Percentiles rank a stretch among this genome's conserved stretches.
Evolutionary conservation across 163 green algal genomes (phyloP).

Genomic region (Volvox carteri): DNA sequence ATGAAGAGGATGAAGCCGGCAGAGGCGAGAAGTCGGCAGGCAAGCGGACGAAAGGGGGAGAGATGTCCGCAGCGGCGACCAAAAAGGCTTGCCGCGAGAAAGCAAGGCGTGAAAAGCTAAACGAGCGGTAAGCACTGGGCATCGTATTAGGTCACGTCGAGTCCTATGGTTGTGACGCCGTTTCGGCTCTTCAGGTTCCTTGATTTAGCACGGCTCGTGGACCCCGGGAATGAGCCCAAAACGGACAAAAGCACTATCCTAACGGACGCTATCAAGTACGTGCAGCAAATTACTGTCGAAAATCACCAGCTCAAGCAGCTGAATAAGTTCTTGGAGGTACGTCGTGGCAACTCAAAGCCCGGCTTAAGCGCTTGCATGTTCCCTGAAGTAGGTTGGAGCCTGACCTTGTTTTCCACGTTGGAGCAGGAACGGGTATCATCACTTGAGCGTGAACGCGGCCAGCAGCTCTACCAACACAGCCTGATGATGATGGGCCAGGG

Average conservation of each 20-base stretch:
- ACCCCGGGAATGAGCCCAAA: conserved; percentile 53
- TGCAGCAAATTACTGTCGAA: conserved; percentile 81
- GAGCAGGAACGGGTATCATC: conserved; percentile 72
- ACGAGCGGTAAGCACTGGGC: conserved; percentile 36
- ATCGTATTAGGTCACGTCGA: not conserved
- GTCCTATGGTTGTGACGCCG: not conserved
- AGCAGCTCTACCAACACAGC: conserved; percentile 74
- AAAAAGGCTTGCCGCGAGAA: conserved; percentile 56
- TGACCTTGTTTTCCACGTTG: not conserved
- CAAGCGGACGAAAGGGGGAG: conserved; percentile 37
- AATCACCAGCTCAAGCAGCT: conserved; percentile 91
- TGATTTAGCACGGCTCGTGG: conserved; percentile 50
- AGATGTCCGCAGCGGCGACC: conserved; percentile 33
- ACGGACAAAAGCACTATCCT: conserved; percentile 58
- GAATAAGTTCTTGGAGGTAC: conserved; percentile 84
- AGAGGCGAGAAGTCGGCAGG: conserved; percentile 22
- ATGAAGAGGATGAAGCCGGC: conserved; percentile 41
- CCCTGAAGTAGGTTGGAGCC: not conserved
- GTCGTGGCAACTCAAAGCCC: not conserved
- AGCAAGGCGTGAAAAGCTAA: conserved; percentile 50
- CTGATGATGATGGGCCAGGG: conserved; percentile 58
- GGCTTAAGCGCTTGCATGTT: not conserved
- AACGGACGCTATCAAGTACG: conserved; percentile 73
- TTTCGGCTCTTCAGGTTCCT: conserved; percentile 35
- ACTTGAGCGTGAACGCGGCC: conserved; percentile 71